Evolutionary conservation across 768 basidiomycete species (phyloP).

Genomic region (Astraeus odoratus): DNA sequence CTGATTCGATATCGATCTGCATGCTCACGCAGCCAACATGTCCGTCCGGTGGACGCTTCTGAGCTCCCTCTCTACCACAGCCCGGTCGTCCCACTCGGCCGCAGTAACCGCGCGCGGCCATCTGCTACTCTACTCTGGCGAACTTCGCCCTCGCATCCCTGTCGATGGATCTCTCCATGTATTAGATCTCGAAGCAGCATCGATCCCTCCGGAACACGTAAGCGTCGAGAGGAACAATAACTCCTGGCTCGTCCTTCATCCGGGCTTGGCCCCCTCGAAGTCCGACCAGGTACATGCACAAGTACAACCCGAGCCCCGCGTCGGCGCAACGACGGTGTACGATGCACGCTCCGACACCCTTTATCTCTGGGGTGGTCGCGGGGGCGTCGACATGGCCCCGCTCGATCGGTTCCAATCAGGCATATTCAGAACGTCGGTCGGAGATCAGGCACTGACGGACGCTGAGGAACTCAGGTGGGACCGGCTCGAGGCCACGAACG

Average conservation of each 20-base stretch:
- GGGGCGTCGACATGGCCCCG: slow-evolving; percentile 33
- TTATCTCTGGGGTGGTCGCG: slow-evolving; percentile 42
- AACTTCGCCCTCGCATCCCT: slow-evolving; percentile 35
- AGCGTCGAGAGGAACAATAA: slow-evolving; percentile 3
- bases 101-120: slow-evolving; percentile 21
- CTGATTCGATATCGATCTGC: too few species aligned
- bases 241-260: slow-evolving; percentile 15
- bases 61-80: slow-evolving; percentile 10
- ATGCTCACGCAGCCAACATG: slow-evolving; percentile 7
- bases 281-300: slow-evolving; percentile 3
- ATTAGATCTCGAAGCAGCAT: slow-evolving; percentile 14
- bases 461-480: slow-evolving; percentile 22
- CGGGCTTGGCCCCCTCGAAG: slow-evolving; percentile 12
- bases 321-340: slow-evolving; percentile 17
- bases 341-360: slow-evolving; percentile 15
- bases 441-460: slow-evolving; percentile 3
- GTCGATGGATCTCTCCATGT: slow-evolving; percentile 29
- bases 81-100: slow-evolving; percentile 39
- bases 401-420: slow-evolving; percentile 23
- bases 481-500: slow-evolving; percentile 18
- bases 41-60: slow-evolving; percentile 26
- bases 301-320: slow-evolving; percentile 17
- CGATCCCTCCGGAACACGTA: too few species aligned
- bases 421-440: slow-evolving; percentile 22
- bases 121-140: slow-evolving; percentile 37